Conservation (phyloP, 768 basidiomycete genomes). For the Leucosporidium yakuticum region DNA sequence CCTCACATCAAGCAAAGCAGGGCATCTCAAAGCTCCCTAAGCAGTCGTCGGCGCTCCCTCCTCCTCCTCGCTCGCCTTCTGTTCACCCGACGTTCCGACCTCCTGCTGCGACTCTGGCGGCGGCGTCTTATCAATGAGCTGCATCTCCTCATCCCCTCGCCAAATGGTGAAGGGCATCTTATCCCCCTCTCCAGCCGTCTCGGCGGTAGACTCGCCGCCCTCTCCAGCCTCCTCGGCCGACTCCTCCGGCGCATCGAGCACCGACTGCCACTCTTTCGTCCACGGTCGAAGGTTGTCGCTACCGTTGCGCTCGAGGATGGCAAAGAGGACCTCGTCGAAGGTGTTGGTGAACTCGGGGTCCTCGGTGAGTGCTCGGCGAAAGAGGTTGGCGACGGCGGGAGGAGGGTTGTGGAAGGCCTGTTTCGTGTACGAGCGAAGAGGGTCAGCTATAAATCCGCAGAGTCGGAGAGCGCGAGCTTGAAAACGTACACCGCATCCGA, state of each 20-base stretch:
- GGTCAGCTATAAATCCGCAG: not conserved
- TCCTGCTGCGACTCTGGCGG: too few relatives aligned
- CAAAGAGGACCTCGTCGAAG: constrained; percentile 3
- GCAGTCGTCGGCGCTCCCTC: too few relatives aligned
- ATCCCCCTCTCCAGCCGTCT: not conserved
- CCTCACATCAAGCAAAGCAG: too few relatives aligned
- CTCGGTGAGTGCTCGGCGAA: not conserved
- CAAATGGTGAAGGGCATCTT: too few relatives aligned
- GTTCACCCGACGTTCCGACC: too few relatives aligned
- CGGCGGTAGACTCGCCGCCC: not conserved
- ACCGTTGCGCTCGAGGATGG: not conserved
- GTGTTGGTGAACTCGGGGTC: not conserved
- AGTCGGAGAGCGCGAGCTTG: too few relatives aligned
- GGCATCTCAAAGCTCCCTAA: too few relatives aligned
- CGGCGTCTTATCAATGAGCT: too few relatives aligned
- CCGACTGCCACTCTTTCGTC: not conserved
- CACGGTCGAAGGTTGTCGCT: constrained; percentile 1
- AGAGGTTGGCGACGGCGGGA: not conserved
- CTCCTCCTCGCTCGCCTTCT: too few relatives aligned
- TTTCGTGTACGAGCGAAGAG: not conserved
- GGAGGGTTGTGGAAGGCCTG: constrained; percentile 8
- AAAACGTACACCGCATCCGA: constrained; percentile 4
- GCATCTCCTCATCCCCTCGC: too few relatives aligned
- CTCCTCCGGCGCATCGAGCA: not conserved
- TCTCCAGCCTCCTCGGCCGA: not conserved